Conservation (phyloP, 2,329 filamentous ascomycete species). For the Laburnicola sp. region DNA sequence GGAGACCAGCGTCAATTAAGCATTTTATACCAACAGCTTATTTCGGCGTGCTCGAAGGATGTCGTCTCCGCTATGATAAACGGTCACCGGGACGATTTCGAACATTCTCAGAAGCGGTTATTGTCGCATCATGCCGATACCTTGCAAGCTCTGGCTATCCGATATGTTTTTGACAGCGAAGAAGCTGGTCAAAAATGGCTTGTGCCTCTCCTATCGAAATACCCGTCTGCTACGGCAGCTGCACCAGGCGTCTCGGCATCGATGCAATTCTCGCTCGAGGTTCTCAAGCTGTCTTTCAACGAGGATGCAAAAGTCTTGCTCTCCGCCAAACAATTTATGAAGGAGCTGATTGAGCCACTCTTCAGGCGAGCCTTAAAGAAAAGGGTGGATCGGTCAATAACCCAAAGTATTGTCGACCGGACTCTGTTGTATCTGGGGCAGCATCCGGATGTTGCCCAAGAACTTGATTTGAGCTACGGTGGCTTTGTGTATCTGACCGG, state of each 20-base stretch:
- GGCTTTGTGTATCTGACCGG: constrained; percentile 25
- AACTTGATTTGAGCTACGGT: constrained; percentile 9
- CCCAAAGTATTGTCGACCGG: constrained; percentile 23
- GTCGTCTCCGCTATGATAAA: constrained; percentile 17
- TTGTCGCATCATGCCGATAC: constrained; percentile 22
- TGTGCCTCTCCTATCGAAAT: constrained; percentile 12
- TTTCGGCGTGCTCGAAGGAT: constrained; percentile 27
- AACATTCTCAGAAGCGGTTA: constrained; percentile 12
- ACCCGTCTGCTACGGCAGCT: constrained; percentile 10
- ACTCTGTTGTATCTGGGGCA: constrained; percentile 21
- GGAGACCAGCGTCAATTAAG: constrained; percentile 24
- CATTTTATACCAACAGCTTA: constrained; percentile 22
- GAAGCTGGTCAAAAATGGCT: constrained; percentile 5
- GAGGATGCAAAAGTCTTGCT: constrained; percentile 1
- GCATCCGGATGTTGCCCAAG: constrained; percentile 12
- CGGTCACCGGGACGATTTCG: not conserved
- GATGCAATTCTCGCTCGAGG: constrained; percentile 31
- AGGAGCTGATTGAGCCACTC: constrained; percentile 24
- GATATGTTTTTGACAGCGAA: constrained; percentile 8
- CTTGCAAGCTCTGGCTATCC: constrained; percentile 19
- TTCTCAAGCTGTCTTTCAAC: constrained; percentile 18
- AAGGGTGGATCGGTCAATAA: constrained; percentile 16
- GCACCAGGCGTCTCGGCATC: constrained; percentile 25
- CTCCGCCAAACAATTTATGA: constrained; percentile 16
- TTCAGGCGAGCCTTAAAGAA: constrained; percentile 26